phyloP scores from a whole-genome alignment of 345 rosid genomes.

The Psidium friedrichsthalianum region DNA sequence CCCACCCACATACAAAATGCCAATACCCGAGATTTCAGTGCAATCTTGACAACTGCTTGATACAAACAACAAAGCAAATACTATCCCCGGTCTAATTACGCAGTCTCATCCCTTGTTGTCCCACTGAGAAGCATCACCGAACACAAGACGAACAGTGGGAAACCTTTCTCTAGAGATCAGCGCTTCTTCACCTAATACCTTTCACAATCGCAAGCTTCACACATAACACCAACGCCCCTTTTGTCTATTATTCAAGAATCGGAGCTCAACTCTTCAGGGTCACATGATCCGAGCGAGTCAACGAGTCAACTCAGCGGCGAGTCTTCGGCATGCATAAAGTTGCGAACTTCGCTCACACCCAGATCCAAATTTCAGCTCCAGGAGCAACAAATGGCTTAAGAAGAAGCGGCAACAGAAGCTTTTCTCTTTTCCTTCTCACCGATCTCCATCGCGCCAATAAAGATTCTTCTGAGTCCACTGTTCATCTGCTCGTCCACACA shows the following conservation, averaged over 20 bases:
- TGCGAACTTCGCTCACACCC: not conserved
- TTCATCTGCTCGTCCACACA: not conserved
- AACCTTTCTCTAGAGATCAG: conserved; percentile 47
- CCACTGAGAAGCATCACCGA: conserved; percentile 39
- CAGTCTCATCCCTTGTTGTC: conserved; percentile 23
- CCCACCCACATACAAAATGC: not conserved
- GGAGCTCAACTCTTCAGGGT: not conserved
- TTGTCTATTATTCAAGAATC: not conserved
- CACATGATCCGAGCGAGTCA: not conserved
- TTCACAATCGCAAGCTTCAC: not conserved
- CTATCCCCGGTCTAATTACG: conserved; percentile 20
- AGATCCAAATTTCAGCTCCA: not conserved
- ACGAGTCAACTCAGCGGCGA: not conserved
- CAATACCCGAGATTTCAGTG: not conserved
- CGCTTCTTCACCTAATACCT: conserved; percentile 19
- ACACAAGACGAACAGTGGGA: conserved; percentile 30
- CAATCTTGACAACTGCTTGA: conserved; percentile 9
- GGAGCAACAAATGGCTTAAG: not conserved
- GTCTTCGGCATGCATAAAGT: not conserved
- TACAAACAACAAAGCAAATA: not conserved
- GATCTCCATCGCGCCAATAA: not conserved
- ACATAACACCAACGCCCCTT: not conserved
- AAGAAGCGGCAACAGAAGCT: not conserved
- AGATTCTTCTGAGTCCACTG: not conserved
- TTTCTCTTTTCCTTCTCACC: not conserved